These are phyloP conservation scores for grape (Vitis vinifera) DNA, from an alignment of 164 flowering plant genomes.

Conservation along the genomic window DNA sequence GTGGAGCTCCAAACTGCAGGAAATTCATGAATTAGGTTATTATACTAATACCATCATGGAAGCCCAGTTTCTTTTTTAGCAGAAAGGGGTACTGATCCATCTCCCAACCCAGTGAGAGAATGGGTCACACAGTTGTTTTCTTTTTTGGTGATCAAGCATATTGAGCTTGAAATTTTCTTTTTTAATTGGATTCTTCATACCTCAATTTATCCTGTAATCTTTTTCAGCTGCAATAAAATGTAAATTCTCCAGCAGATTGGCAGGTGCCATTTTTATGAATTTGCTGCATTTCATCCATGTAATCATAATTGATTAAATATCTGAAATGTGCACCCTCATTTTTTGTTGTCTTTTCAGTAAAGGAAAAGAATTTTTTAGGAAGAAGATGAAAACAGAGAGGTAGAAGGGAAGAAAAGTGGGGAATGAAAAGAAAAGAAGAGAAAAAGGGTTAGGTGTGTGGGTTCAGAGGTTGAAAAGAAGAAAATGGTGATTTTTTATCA, in stretches of 20 bases:
- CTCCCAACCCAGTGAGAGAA: neutral
- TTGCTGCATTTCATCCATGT: too few species aligned
- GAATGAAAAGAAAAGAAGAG: too few species aligned
- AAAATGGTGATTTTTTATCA: too few species aligned
- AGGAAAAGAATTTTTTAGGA: too few species aligned
- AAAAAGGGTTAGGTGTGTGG: too few species aligned
- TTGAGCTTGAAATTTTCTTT: neutral
- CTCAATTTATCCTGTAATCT: constrained; percentile 4
- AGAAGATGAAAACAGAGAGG: too few species aligned
- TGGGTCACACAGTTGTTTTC: neutral
- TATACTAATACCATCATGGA: too few species aligned
- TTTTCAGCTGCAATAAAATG: constrained; percentile 14
- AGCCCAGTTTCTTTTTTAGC: constrained; percentile 9
- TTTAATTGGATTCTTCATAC: neutral
- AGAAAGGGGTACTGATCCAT: constrained; percentile 17
- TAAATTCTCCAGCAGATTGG: constrained; percentile 7
- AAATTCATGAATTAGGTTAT: constrained; percentile 78
- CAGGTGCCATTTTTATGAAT: constrained; percentile 11
- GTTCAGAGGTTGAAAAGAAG: too few species aligned
- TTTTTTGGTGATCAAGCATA: neutral
- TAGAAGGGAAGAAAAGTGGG: too few species aligned
- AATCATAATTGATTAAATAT: too few species aligned
- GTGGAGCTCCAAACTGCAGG: constrained; percentile 79
- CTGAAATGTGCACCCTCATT: too few species aligned
- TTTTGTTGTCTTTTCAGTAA: too few species aligned